These are phyloP conservation scores for Phytophthora idaei DNA, from an alignment of 352 stramenopile species.

Conservation along the genomic window DNA sequence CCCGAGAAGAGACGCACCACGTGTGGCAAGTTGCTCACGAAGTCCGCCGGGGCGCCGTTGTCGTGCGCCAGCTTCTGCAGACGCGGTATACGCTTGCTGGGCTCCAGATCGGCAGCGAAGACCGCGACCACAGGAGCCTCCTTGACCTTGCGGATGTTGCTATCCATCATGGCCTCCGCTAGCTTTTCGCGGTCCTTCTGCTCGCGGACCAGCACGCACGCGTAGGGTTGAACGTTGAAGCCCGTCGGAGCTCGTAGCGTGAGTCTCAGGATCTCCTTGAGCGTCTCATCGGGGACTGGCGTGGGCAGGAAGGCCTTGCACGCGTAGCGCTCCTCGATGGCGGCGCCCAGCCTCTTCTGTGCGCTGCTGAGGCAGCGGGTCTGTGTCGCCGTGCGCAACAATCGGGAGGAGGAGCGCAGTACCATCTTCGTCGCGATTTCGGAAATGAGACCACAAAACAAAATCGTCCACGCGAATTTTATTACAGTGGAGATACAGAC, in stretches of 20 bases:
- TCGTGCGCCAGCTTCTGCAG: constrained; percentile 76
- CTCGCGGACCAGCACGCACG: constrained; percentile 76
- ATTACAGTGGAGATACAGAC: too few relatives aligned
- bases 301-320: constrained; percentile 53
- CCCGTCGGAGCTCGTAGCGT: constrained; percentile 77
- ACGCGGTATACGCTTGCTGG: constrained; percentile 67
- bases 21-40: constrained; percentile 65
- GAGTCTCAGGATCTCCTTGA: constrained; percentile 67
- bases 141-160: constrained; percentile 75
- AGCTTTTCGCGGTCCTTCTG: constrained; percentile 70
- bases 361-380: constrained; percentile 19
- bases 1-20: constrained; percentile 74
- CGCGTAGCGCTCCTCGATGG: constrained; percentile 42
- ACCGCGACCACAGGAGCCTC: constrained; percentile 80
- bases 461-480: too few relatives aligned
- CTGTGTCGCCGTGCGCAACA: neutral
- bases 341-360: constrained; percentile 17
- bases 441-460: too few relatives aligned
- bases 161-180: constrained; percentile 76
- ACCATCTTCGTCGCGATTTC: too few relatives aligned
- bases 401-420: neutral
- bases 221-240: constrained; percentile 86
- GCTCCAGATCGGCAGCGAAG: constrained; percentile 82
- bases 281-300: constrained; percentile 55
- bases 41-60: constrained; percentile 47